These are phyloP conservation scores for Botrytis elliptica DNA, from an alignment of 2,329 filamentous ascomycete genomes.

Conservation along the genomic window DNA sequence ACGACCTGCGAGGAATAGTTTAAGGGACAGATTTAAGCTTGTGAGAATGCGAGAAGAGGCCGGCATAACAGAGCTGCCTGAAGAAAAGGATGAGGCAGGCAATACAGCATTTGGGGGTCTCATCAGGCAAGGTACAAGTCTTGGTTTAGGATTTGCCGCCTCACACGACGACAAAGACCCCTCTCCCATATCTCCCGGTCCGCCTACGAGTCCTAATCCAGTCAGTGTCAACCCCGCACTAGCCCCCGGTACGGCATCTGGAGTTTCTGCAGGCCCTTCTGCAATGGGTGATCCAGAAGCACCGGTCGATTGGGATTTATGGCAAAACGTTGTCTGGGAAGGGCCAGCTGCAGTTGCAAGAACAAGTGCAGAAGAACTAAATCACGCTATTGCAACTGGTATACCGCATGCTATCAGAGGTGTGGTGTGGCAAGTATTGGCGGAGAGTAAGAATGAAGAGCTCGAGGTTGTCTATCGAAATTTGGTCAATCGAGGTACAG, in stretches of 20 bases:
- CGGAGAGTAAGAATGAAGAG: conserved; percentile 91
- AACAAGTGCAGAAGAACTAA: conserved; percentile 85
- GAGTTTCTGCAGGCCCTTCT: conserved; percentile 73
- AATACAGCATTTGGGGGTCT: conserved; percentile 45
- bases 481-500: conserved; percentile 74
- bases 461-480: conserved; percentile 85
- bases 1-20: conserved; percentile 57
- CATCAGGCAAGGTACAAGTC: conserved; percentile 43
- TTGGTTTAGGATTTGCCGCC: conserved; percentile 43
- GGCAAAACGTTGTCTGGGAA: conserved; percentile 94
- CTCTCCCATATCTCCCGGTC: conserved; percentile 44
- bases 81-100: conserved; percentile 41
- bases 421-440: conserved; percentile 98
- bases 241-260: conserved; percentile 81
- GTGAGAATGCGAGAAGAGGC: conserved; percentile 73
- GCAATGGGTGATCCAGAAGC: conserved; percentile 60
- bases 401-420: conserved; percentile 94
- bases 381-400: conserved; percentile 84
- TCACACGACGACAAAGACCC: conserved; percentile 39
- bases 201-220: conserved; percentile 50
- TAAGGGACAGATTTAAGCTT: conserved; percentile 77
- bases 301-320: conserved; percentile 97
- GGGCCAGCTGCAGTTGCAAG: conserved; percentile 84
- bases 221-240: conserved; percentile 66
- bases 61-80: conserved; percentile 53